Base-by-base conservation (phyloP, 2,329 filamentous ascomycete genomes). In the Paradendryphiella salina region DNA sequence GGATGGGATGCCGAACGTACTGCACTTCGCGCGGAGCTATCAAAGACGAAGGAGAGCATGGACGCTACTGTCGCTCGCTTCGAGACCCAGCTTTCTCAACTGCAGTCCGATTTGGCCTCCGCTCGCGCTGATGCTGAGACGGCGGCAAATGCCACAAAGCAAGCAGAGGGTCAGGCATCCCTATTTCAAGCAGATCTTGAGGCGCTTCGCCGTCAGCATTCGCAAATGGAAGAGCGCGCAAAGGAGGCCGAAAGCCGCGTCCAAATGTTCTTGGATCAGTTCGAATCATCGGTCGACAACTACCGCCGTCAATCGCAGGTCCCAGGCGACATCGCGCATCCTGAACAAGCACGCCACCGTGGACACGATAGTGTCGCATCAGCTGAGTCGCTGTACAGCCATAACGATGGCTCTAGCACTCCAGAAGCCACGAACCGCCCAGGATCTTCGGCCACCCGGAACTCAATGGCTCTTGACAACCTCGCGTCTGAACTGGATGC, bases 161-260 rank as follows among this genome's bases (percentile, higher is more conserved):
- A 88, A 53, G 78, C 96, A 10, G 72, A 80, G 36, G 71, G 77
- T 23, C 79, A 76, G 9, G 75, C 76, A 4, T 75, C 84, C 50
- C 80, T 81, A 54, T 77, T 82, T 46, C 83, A 83, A 54, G 80
- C 80, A 34, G 89, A 96, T 49, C 77, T 97, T 20, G 88, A 95
- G 56, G 83, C 90, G 59, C 80, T 97, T 28, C 90, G 91, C 64
- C 82, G 86, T 46, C 92, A 96, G 73, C 96, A 97, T 65, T 74
- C 77, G 0, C 77, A 87, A 29, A 83, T 99, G 3, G 92, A 97
- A 71, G 85, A 85, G 62, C 88, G 93, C 35, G 93, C 92, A 5
- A 80, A 84, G 43, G 93, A 96, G 71, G 94, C 94, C 1, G 94
- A 99, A 76, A 86, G 89, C 59, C 96, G 96, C 67, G 94, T 99